These are phyloP conservation scores for Chenopodium suecicum DNA, from an alignment of 148 eudicot genomes.

Conservation along the genomic window DNA sequence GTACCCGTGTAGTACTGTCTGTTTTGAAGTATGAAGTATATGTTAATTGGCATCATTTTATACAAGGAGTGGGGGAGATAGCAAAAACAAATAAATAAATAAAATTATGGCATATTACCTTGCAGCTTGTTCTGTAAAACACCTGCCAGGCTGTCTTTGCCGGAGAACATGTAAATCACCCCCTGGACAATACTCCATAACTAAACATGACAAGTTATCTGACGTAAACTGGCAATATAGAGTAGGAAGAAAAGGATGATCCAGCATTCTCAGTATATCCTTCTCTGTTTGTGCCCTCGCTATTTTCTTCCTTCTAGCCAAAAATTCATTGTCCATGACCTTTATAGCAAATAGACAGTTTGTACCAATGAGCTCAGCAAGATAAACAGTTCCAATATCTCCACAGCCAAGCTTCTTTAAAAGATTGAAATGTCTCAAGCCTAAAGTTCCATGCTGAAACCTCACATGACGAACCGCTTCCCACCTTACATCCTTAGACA, in stretches of 20 bases:
- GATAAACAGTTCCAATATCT: conserved; percentile 94
- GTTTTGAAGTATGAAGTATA: too few species aligned
- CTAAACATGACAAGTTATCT: conserved; percentile 84
- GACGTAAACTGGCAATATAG: conserved; percentile 82
- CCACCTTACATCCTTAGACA: conserved; percentile 92
- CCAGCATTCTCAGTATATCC: conserved; percentile 83
- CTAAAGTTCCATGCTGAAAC: conserved; percentile 64
- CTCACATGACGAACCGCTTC: conserved; percentile 62
- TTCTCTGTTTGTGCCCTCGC: conserved; percentile 86
- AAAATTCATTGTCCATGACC: conserved; percentile 93
- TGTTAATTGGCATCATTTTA: not conserved
- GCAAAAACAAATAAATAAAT: not conserved
- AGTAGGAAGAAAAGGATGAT: conserved; percentile 97
- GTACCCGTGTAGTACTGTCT: too few species aligned
- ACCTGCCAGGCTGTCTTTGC: conserved; percentile 84
- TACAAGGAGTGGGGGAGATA: not conserved
- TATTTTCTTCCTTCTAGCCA: conserved; percentile 81
- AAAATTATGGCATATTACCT: conserved; percentile 45
- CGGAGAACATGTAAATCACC: conserved; percentile 93
- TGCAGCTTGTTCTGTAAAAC: conserved; percentile 86
- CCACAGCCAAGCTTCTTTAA: conserved; percentile 95
- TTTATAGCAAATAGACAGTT: conserved; percentile 83
- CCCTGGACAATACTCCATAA: conserved; percentile 98
- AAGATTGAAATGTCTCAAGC: conserved; percentile 72
- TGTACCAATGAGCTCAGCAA: conserved; percentile 79